Base-by-base conservation (phyloP, 352 stramenopile species). In the Phytopythium delawarense region DNA sequence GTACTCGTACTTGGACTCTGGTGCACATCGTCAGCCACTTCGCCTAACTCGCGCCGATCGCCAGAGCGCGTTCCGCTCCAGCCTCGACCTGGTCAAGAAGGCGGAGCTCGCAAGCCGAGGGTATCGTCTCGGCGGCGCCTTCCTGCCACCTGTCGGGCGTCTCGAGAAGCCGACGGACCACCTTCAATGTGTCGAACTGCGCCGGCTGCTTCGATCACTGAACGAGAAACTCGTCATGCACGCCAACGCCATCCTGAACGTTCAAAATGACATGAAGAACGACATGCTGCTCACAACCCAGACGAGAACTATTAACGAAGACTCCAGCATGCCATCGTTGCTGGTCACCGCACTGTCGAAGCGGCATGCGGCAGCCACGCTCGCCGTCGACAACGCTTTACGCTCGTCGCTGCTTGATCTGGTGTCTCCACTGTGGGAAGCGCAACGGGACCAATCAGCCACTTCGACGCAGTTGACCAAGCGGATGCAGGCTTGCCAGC, bases 271-370 rank as follows among this genome's bases (percentile, higher is more conserved):
- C 37, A 28, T 9, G 8, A n/a, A 12, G 21, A 7, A 40, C 11
- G n/a, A n/a, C n/a, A 55, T 20, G 28, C 0, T 54, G 51, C 20
- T 13, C 42, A 49, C 3, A 1, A 58, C 20, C 50, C 23, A 16
- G 9, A 18, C 20, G 4, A 23, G 20, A 4, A 40, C 11, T 57
- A 30, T 18, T 25, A 46, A 56, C 13, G 25, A 51, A 59, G 59
- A 50, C 9, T 25, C 52, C 9, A 53, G 48, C 15, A 37, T 72
- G 21, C 82, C 82, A 40, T 91, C 82, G 21, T 64, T 91, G 20
- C 63, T 91, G 32, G 67, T 87, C 15, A 84, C 79, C 4, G 67
- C 79, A 15, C 64, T 91, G 4, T 21, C 54, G 0, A 88, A 89
- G 54, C 78, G 79, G 6, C 78, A 76, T 53, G 73, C 74, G 11